Evolutionary conservation across 495 filamentous ascomycete species (phyloP).

Genomic region (Podospora fimiseda): DNA sequence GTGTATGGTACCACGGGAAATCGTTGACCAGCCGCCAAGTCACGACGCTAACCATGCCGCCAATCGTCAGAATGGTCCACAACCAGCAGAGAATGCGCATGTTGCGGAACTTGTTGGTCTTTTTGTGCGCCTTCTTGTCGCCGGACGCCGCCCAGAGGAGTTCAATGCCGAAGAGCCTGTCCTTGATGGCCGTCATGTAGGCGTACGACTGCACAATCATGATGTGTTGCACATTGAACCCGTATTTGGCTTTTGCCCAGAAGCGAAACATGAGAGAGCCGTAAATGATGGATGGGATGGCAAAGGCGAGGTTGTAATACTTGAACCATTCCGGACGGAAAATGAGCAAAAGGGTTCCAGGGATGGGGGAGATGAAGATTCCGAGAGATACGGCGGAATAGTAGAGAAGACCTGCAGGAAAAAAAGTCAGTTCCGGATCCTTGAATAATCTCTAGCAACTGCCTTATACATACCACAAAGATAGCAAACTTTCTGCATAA

Average conservation of each 20-base stretch:
- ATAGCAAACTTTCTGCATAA: slow-evolving; percentile 30
- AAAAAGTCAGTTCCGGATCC: not conserved
- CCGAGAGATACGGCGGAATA: slow-evolving; percentile 29
- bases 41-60: slow-evolving; percentile 21
- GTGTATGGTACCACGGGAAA: slow-evolving; percentile 25
- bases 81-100: slow-evolving; percentile 27
- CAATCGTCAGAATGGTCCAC: slow-evolving; percentile 20
- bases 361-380: slow-evolving; percentile 31
- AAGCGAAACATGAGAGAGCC: slow-evolving; percentile 24
- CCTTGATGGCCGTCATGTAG: slow-evolving; percentile 31
- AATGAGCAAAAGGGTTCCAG: slow-evolving; percentile 24
- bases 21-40: slow-evolving; percentile 17
- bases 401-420: slow-evolving; percentile 24
- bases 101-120: slow-evolving; percentile 28
- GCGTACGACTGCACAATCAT: slow-evolving; percentile 31
- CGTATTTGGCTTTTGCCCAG: slow-evolving; percentile 28
- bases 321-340: slow-evolving; percentile 28
- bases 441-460: not conserved
- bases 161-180: slow-evolving; percentile 27
- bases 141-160: slow-evolving; percentile 29
- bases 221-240: slow-evolving; percentile 32
- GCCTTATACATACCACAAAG: slow-evolving; percentile 18
- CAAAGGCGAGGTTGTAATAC: slow-evolving; percentile 31
- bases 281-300: slow-evolving; percentile 29
- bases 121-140: slow-evolving; percentile 31